Percentiles rank a stretch among this genome's conserved stretches.
Evolutionary conservation across 352 stramenopile species (phyloP).

Genomic region (Phytophthora pisi): DNA sequence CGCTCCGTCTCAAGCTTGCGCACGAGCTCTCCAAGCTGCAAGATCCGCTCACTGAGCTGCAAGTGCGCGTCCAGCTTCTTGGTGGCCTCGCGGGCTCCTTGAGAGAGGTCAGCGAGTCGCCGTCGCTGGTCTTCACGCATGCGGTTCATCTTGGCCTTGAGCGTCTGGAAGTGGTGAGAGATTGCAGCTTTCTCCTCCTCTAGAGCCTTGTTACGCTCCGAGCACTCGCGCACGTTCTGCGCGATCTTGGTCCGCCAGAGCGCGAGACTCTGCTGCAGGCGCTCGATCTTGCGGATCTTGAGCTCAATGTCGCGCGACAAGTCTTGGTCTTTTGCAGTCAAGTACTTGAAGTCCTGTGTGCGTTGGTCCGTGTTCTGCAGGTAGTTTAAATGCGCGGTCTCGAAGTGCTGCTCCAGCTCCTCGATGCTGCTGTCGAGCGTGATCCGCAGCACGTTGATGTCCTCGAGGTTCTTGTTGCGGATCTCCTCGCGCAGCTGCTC

Average conservation of each 20-base stretch:
- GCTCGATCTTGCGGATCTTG: slow-evolving; percentile 95
- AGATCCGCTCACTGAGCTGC: slow-evolving; percentile 81
- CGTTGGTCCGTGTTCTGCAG: slow-evolving; percentile 94
- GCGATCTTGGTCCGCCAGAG: slow-evolving; percentile 93
- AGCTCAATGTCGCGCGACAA: slow-evolving; percentile 93
- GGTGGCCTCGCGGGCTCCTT: slow-evolving; percentile 80
- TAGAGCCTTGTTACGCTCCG: slow-evolving; percentile 89
- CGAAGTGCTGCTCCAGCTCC: slow-evolving; percentile 95
- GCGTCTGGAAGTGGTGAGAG: slow-evolving; percentile 76
- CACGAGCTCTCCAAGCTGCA: slow-evolving; percentile 90
- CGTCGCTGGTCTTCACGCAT: slow-evolving; percentile 86
- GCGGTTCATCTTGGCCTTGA: slow-evolving; percentile 92
- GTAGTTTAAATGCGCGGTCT: slow-evolving; percentile 92
- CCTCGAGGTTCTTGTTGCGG: slow-evolving; percentile 94
- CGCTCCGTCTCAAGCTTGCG: slow-evolving; percentile 92
- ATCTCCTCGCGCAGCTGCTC: slow-evolving; percentile 94
- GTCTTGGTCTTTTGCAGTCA: slow-evolving; percentile 93
- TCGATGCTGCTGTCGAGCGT: slow-evolving; percentile 94
- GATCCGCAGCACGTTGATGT: slow-evolving; percentile 94
- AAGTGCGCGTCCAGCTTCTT: slow-evolving; percentile 71
- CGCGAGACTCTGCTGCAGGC: slow-evolving; percentile 87
- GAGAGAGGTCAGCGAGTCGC: slow-evolving; percentile 82
- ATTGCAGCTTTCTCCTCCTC: slow-evolving; percentile 92
- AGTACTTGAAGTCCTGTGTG: slow-evolving; percentile 95
- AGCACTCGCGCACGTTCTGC: slow-evolving; percentile 90